A percentile compares a stretch with the other conserved stretches of the same genome.
These are phyloP conservation scores for Eucalyptus polyanthemos DNA, from an alignment of 345 rosid genomes.

Conservation along the genomic window DNA sequence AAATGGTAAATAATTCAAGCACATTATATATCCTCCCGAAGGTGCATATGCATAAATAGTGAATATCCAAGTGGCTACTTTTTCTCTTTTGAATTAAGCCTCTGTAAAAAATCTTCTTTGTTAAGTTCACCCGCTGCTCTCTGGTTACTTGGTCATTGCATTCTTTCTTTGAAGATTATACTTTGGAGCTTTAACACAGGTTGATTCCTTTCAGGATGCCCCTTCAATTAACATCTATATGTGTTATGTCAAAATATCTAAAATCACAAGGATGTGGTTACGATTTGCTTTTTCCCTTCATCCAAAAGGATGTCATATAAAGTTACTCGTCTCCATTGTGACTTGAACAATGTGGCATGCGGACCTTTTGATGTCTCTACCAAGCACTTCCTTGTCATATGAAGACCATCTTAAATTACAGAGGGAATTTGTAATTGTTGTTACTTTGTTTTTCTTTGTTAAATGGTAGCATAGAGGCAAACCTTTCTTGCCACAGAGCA, in stretches of 20 bases:
- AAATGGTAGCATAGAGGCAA: neutral
- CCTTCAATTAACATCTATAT: neutral
- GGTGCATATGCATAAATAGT: neutral
- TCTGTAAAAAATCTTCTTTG: neutral
- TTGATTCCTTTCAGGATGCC: neutral
- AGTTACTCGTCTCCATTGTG: neutral
- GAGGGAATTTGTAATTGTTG: neutral
- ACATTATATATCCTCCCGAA: neutral
- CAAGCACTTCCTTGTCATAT: neutral
- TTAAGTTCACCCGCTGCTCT: neutral
- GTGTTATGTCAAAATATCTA: neutral
- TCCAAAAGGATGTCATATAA: neutral
- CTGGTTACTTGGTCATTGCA: neutral
- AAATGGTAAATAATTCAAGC: neutral
- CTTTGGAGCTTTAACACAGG: neutral
- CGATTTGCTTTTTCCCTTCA: neutral
- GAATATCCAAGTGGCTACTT: neutral
- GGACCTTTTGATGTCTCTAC: neutral
- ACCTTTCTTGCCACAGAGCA: neutral
- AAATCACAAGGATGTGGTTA: neutral
- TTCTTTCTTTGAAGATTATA: neutral
- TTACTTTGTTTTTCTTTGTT: neutral
- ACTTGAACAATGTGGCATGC: neutral
- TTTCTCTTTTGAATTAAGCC: neutral
- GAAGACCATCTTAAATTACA: neutral